These are phyloP conservation scores for Epichloe coenophiala DNA, from an alignment of 2,329 filamentous ascomycete genomes.

Conservation along the genomic window DNA sequence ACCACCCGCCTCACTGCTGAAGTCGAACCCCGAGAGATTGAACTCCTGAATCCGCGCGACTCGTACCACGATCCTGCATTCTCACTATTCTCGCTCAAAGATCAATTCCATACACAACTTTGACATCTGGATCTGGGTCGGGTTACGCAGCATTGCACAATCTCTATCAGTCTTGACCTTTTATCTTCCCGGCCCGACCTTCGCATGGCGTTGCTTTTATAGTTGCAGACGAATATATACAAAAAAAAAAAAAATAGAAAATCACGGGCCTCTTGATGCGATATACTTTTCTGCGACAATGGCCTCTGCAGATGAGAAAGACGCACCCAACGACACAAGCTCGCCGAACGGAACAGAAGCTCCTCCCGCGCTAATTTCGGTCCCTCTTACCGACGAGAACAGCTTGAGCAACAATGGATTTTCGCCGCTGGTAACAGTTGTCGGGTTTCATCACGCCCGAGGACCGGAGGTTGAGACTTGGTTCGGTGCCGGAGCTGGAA, in stretches of 20 bases:
- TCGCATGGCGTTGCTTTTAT: neutral
- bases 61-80: neutral
- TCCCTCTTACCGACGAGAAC: conserved; percentile 17
- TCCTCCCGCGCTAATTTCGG: conserved; percentile 19
- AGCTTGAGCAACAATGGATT: conserved; percentile 29
- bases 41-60: neutral
- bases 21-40: neutral
- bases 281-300: neutral
- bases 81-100: neutral
- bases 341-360: conserved; percentile 13
- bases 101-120: neutral
- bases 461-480: conserved; percentile 91
- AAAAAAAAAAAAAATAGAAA: neutral
- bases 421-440: conserved; percentile 60
- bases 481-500: conserved; percentile 63
- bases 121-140: neutral
- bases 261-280: neutral
- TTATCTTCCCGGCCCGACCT: neutral
- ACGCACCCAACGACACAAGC: neutral
- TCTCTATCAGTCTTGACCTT: neutral
- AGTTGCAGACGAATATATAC: neutral
- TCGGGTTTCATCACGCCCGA: conserved; percentile 72
- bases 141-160: neutral
- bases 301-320: neutral
- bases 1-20: neutral